Evolutionary conservation across 768 basidiomycete genomes (phyloP), one percentile per base, ranked within the genome.

Genomic region (Termitomyces sp.): DNA sequence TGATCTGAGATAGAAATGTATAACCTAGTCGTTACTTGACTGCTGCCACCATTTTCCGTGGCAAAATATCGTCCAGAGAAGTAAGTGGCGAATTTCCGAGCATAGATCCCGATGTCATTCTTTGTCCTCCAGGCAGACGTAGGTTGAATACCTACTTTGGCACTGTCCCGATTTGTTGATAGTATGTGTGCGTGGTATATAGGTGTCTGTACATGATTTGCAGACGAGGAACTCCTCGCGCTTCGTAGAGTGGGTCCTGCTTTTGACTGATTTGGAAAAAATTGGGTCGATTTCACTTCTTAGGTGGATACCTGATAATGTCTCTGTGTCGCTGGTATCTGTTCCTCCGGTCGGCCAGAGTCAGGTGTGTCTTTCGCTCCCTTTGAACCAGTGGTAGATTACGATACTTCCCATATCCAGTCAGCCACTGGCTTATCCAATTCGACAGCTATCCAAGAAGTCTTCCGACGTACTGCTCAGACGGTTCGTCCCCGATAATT

Each of bases 301-400:
- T 19, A 90, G 87, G 63, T 92, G 91, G 92, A 92, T 94, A 62
- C 91, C 91, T 7, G 92, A 93, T 70, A 93, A 94, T 60, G 86
- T 94, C 9, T 93, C 91, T 0, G 84, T 91, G 17, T 88, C 90
- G 0, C 71, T 93, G 49, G 90, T 91, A 59, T 85, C 86, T 2
- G 87, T 92, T 1, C 90, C 91, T 5, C 91, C 91, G 28, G 86
- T 91, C 11, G 91, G 90, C 30, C 84, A 91, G 63, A 77, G 78
- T 55, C 81, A 84, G 73, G 86, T 84, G 63, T 53, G 78, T 71
- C 31, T 31, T 30, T 54, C 2, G 59, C 3, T 15, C 6, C 37
- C 41, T 53, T 30, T 58, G 9, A 15, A 7, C 14, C 54, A 28
- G 21, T 9, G 12, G 43, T 12, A 56, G 14, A 23, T 28, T 4